Evolutionary conservation across 345 rosid species (phyloP).

Genomic region (Hirschfeldia incana): DNA sequence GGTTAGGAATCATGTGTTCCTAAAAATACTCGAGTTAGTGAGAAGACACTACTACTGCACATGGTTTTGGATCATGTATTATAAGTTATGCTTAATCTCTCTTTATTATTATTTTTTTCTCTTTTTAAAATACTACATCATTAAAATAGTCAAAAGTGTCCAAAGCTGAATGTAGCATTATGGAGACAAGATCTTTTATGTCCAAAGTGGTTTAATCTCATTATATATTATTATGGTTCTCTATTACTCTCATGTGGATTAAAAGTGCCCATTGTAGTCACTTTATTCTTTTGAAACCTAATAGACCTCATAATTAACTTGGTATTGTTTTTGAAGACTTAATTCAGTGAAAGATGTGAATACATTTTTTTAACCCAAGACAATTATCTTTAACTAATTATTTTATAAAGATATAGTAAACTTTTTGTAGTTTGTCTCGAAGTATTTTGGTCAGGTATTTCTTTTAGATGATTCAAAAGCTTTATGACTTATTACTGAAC

Average conservation of each 20-base stretch:
- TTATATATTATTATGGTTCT: background rate
- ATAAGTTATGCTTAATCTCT: background rate
- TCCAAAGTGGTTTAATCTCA: conserved; percentile 38
- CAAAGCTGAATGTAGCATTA: conserved; percentile 39
- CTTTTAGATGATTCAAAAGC: no score
- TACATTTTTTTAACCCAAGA: background rate
- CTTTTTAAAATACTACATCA: background rate
- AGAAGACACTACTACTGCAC: conserved; percentile 36
- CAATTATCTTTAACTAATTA: background rate
- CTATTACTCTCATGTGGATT: conserved; percentile 9
- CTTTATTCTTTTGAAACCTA: conserved; percentile 17
- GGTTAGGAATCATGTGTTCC: conserved; percentile 46
- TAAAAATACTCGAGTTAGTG: conserved; percentile 21
- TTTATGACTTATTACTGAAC: no score
- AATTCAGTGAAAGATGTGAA: background rate
- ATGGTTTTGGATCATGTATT: conserved; percentile 29
- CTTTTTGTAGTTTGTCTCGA: background rate
- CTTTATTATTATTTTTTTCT: background rate
- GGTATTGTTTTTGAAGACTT: background rate
- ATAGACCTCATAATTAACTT: conserved; percentile 25
- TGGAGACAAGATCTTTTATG: conserved; percentile 38
- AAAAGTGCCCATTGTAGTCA: conserved; percentile 25
- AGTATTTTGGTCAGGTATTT: background rate
- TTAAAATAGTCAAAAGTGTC: conserved; percentile 24
- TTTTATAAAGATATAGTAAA: background rate